Base-by-base conservation (phyloP, 495 filamentous ascomycete genomes). In the Daldinia bambusicola region DNA sequence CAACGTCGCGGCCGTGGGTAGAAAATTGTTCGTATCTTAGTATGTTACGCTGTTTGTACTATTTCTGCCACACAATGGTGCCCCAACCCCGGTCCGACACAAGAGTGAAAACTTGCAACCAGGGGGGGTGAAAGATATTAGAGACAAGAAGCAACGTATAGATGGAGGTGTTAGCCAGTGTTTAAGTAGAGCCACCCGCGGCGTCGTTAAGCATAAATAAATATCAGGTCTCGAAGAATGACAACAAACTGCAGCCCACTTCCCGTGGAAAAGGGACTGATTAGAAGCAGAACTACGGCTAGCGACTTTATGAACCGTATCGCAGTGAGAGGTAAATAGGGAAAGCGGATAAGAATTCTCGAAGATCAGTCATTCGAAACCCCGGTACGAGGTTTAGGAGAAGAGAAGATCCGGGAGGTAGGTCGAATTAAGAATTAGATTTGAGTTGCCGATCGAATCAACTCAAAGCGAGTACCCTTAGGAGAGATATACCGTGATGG, bases 401-500 rank as follows among this genome's bases (percentile, higher is more conserved):
- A 31, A 14, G 36, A 63, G 2, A 18, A 66, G 36, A 14, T 53
- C 37, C 31, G 34, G 48, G 41, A 61, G 13, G 16, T 61, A 57
- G 43, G 61, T 69, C 36, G 56, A 62, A 58, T 58, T 69, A 69
- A 61, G 48, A 55, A 55, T 68, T 65, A 38, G 16, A 43, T 30
- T 34, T 37, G 55, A 67, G 37, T n/a, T 38, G 48, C 32, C 34
- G 41, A 30, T 52, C 48, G 53, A 50, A 37, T 18, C 10, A 32
- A 64, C 8, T 16, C 40, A 56, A 32, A 41, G 48, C 59, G 22
- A 26, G 50, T 16, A 52, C 22, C 50, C 31, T 34, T 59, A 26
- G 40, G 60, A 48, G 38, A 60, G 1, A 55, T 67, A 45, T 22
- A 38, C 37, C 9, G 40, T 34, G 55, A 62, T 10, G 52, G 58